Evolutionary conservation across 306 rosid species (phyloP).

Genomic region (Dalbergia oliveri): DNA sequence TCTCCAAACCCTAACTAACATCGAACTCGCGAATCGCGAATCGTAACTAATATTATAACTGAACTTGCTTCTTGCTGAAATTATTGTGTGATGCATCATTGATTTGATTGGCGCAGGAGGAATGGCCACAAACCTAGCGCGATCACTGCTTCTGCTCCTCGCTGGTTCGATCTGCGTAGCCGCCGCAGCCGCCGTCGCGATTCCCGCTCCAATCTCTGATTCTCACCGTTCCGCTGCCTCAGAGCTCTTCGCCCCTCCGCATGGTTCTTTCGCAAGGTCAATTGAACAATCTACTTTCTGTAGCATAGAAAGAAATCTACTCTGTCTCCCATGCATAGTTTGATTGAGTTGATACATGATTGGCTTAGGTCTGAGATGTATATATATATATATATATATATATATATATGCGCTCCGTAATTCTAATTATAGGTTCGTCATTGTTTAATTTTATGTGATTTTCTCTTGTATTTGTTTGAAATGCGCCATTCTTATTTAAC

Average conservation of each 20-base stretch:
- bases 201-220: constrained; percentile 53
- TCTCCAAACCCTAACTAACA: background rate
- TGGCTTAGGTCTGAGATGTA: background rate
- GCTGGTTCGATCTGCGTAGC: constrained; percentile 67
- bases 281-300: constrained; percentile 36
- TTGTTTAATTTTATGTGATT: background rate
- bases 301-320: background rate
- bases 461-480: background rate
- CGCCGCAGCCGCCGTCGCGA: constrained; percentile 19
- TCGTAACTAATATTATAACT: background rate
- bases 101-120: constrained; percentile 60
- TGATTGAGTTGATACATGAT: no score
- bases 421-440: background rate
- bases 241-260: constrained; percentile 63
- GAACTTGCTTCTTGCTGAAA: constrained; percentile 24
- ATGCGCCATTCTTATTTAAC: no score
- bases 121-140: constrained; percentile 69
- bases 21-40: background rate
- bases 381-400: no score
- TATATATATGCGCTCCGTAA: background rate
- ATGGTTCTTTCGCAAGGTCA: constrained; percentile 76
- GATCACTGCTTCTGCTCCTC: constrained; percentile 61
- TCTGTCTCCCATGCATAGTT: background rate
- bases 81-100: constrained; percentile 38
- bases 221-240: constrained; percentile 85